Evolutionary conservation across 2,329 filamentous ascomycete genomes (phyloP), one percentile per base, ranked within the genome.

Genomic region (Diplodia corticola): DNA sequence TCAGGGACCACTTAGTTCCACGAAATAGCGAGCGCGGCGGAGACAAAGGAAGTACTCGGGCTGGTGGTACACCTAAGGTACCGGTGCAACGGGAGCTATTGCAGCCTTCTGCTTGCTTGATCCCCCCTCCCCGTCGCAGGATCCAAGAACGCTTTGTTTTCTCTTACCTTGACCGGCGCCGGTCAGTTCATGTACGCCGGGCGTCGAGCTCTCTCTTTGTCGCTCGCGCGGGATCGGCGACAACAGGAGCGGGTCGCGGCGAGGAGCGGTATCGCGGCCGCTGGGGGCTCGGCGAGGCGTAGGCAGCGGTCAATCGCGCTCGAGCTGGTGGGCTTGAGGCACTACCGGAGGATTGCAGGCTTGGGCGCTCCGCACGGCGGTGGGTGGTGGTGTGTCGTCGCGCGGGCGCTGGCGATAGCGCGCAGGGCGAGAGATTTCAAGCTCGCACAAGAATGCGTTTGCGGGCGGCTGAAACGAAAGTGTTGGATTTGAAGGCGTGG

Each of bases 11-110:
- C 57, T 61, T 13, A 35, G 44, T 61, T 61, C 57, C 57, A 61
- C 57, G 50, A 48, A 26, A 55, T 55, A 54, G 63, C 63, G 49
- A 50, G 44, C 54, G 35, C 54, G 33, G 54, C 53, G 33, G 53
- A 26, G 24, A 66, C 54, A 66, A 61, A 66, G 54, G 50, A 65
- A 65, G 63, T n/a, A 64, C 28, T 66, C 48, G 64, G 54, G 64
- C 51, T 30, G 46, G 64, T 60, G 54, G 64, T 66, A 66, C 64
- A 54, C 64, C 54, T 48, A 61, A 46, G 64, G 64, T 46, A 51
- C 64, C 64, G 55, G 64, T 66, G 55, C 64, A 33, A 66, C 64
- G 55, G 54, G 33, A 49, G 63, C 63, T 51, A 65, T 65, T 30
- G 61, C 61, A 55, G 53, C 55, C 13, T 44, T 60, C 48, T 44